Conservation (phyloP, 75 land plant genomes). For the Pinus tabuliformis region DNA sequence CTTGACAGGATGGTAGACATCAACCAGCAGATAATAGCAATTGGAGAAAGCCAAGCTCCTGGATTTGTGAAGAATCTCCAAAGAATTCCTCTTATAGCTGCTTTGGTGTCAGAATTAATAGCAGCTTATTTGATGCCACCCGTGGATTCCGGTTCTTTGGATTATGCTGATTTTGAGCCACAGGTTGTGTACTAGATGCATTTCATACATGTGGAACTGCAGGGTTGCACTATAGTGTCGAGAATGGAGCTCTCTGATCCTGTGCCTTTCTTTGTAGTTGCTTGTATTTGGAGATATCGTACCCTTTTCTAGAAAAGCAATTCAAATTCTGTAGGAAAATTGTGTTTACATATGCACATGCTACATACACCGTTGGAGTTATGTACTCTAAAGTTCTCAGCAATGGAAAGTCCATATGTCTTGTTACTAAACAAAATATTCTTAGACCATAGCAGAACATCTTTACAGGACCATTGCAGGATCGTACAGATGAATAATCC, state of each 20-base stretch:
- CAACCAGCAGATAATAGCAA: conserved; percentile 65
- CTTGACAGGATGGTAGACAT: conserved; percentile 85
- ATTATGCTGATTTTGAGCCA: conserved; percentile 88
- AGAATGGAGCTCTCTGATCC: background rate
- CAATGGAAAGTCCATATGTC: background rate
- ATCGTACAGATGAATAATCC: background rate
- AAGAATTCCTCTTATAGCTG: conserved; percentile 73
- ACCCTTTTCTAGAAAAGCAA: background rate
- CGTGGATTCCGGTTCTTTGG: conserved; percentile 89
- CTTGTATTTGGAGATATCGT: background rate
- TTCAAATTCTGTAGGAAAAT: background rate
- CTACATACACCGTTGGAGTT: background rate
- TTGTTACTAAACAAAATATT: background rate
- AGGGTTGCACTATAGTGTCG: background rate
- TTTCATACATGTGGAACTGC: background rate
- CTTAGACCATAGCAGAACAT: background rate
- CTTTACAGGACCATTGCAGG: background rate
- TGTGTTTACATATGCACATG: background rate
- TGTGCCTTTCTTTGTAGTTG: background rate
- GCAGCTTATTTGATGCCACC: conserved; percentile 89
- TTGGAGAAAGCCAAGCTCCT: conserved; percentile 60
- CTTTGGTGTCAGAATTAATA: conserved; percentile 62
- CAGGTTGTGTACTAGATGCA: conserved; percentile 65
- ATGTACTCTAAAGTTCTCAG: background rate
- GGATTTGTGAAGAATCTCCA: conserved; percentile 84